phyloP scores from a whole-genome alignment of 805 yeast species.

The Metschnikowia peoriensis region DNA sequence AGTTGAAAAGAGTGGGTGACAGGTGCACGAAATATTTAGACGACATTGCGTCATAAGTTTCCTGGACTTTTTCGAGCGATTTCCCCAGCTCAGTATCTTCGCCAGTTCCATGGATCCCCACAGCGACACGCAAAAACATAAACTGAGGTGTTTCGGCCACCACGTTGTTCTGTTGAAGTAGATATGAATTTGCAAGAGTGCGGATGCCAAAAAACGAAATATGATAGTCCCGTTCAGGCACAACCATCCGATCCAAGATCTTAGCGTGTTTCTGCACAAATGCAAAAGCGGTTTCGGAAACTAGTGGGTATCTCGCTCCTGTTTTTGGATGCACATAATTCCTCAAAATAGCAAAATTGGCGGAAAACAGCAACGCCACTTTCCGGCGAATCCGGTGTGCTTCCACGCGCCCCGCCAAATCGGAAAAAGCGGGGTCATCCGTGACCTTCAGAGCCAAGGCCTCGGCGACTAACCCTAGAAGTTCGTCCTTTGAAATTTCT shows the following conservation, averaged over 20 bases:
- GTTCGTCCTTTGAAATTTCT: conserved; percentile 18
- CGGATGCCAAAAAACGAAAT: conserved; percentile 87
- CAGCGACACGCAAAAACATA: conserved; percentile 83
- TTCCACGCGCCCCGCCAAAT: conserved; percentile 38
- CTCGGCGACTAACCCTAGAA: conserved; percentile 32
- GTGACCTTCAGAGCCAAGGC: conserved; percentile 32
- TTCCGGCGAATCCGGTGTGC: conserved; percentile 27
- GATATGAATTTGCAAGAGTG: conserved; percentile 86
- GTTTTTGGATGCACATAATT: conserved; percentile 12
- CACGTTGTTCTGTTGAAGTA: conserved; percentile 49
- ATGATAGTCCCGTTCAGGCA: conserved; percentile 72
- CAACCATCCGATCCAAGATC: conserved; percentile 69
- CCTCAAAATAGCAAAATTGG: conserved; percentile 21
- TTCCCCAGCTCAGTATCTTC: conserved; percentile 35
- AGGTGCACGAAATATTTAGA: conserved; percentile 87
- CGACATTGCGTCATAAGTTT: conserved; percentile 88
- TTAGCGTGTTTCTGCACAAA: conserved; percentile 64
- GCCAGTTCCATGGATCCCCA: conserved; percentile 81
- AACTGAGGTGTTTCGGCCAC: conserved; percentile 93
- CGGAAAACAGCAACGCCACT: conserved; percentile 24
- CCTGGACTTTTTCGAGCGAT: conserved; percentile 44
- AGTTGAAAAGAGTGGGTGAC: conserved; percentile 90
- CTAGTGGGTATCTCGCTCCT: conserved; percentile 47
- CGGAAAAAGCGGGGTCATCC: conserved; percentile 35
- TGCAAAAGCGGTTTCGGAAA: conserved; percentile 63